phyloP scores from a whole-genome alignment of 805 yeast species.

The Limtongozyma cylindracea region DNA sequence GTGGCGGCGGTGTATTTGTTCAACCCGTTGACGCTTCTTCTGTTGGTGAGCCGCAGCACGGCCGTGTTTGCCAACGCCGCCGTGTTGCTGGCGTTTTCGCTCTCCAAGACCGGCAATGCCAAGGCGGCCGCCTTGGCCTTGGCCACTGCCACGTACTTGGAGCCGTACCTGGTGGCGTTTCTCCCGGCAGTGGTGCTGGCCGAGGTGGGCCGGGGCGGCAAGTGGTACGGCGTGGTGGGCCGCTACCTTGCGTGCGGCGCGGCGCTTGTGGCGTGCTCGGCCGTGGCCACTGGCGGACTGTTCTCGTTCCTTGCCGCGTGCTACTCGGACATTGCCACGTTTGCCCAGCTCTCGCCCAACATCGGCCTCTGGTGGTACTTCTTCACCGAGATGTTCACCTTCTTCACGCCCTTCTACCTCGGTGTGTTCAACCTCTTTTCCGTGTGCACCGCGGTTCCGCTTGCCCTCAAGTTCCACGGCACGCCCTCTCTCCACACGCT shows the following conservation, averaged over 20 bases:
- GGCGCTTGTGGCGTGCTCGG: slow-evolving; percentile 12
- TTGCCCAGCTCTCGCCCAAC: slow-evolving; percentile 64
- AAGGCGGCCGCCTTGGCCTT: slow-evolving; percentile 22
- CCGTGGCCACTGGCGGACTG: slow-evolving; percentile 6
- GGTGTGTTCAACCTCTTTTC: slow-evolving; percentile 64
- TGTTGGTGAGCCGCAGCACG: slow-evolving; percentile 48
- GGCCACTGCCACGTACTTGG: slow-evolving; percentile 37
- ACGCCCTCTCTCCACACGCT: too few relatives aligned
- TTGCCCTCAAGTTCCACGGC: slow-evolving; percentile 37
- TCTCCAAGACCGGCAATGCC: slow-evolving; percentile 13
- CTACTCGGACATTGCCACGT: slow-evolving; percentile 30
- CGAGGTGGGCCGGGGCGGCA: slow-evolving; percentile 1
- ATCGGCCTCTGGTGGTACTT: slow-evolving; percentile 98
- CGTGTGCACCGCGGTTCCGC: slow-evolving; percentile 41
- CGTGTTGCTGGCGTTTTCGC: slow-evolving; percentile 18
- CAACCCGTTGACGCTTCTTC: slow-evolving; percentile 57
- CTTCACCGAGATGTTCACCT: slow-evolving; percentile 85
- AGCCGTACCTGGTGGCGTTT: slow-evolving; percentile 35
- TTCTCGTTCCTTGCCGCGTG: slow-evolving; percentile 13
- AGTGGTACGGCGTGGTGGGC: too few relatives aligned
- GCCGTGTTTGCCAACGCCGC: slow-evolving; percentile 32
- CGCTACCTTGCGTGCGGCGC: slow-evolving; percentile 3
- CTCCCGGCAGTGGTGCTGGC: slow-evolving; percentile 6
- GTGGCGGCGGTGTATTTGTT: slow-evolving; percentile 43
- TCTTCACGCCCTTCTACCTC: slow-evolving; percentile 61